phyloP scores from a whole-genome alignment of 371 early-diverging fungal genomes.

The Apophysomyces ossiformis region DNA sequence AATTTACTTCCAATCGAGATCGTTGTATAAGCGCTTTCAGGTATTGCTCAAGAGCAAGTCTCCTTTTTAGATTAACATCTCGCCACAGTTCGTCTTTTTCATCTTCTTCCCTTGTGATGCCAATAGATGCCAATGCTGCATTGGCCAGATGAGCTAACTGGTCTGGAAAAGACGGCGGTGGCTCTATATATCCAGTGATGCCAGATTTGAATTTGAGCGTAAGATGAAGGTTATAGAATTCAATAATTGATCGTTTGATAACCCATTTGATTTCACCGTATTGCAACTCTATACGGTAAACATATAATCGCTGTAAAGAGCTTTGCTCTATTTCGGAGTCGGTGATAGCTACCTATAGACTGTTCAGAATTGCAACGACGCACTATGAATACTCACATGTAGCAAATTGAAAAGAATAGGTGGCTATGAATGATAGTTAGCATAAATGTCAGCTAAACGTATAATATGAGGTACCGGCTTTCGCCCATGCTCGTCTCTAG shows the following conservation, averaged over 20 bases:
- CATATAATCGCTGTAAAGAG: constrained; percentile 28
- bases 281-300: constrained; percentile 74
- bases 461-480: constrained; percentile 28
- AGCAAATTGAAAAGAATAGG: constrained; percentile 45
- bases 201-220: constrained; percentile 50
- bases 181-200: constrained; percentile 16
- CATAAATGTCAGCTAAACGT: neutral
- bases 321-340: constrained; percentile 51
- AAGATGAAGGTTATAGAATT: constrained; percentile 73
- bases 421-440: constrained; percentile 22
- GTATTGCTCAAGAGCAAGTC: constrained; percentile 67
- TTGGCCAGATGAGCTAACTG: constrained; percentile 42
- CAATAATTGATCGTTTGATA: constrained; percentile 65
- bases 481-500: constrained; percentile 40
- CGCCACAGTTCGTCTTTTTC: constrained; percentile 32
- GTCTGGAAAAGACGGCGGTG: constrained; percentile 50
- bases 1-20: constrained; percentile 56
- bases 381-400: constrained; percentile 22
- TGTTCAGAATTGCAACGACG: neutral
- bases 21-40: constrained; percentile 58
- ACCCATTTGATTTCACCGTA: constrained; percentile 87
- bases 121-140: constrained; percentile 40
- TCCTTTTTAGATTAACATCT: constrained; percentile 57
- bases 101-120: constrained; percentile 31
- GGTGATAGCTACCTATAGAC: constrained; percentile 45